These are phyloP conservation scores for Candida railenensis DNA, from an alignment of 805 yeast species.

Conservation along the genomic window DNA sequence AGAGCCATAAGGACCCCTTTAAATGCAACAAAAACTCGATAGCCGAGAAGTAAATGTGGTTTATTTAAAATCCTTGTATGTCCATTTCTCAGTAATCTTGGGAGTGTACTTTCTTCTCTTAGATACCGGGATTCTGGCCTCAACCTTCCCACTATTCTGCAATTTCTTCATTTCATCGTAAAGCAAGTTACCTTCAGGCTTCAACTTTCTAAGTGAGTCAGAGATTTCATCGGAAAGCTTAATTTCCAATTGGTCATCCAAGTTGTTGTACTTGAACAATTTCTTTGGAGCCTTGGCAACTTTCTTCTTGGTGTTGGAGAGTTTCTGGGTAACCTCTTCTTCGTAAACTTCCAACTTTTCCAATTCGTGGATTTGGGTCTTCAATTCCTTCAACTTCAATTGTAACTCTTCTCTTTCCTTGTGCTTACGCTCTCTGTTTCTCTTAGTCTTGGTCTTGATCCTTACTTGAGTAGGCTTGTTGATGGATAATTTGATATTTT, in stretches of 20 bases:
- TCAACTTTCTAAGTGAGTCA: conserved; percentile 78
- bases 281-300: conserved; percentile 29
- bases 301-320: conserved; percentile 22
- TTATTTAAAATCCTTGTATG: conserved; percentile 83
- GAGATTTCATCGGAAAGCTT: conserved; percentile 87
- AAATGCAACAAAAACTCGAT: too few species aligned
- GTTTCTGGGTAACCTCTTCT: conserved; percentile 24
- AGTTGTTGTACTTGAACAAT: conserved; percentile 42
- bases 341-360: conserved; percentile 34
- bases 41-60: background rate
- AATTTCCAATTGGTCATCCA: conserved; percentile 58
- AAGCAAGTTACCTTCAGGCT: conserved; percentile 86
- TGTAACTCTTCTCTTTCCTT: conserved; percentile 59
- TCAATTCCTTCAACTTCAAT: conserved; percentile 55
- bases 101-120: conserved; percentile 66
- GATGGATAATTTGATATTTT: conserved; percentile 52
- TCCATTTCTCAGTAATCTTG: conserved; percentile 88
- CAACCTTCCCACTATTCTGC: conserved; percentile 85
- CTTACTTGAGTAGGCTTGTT: conserved; percentile 68
- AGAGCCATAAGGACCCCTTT: too few species aligned
- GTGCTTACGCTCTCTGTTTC: conserved; percentile 68
- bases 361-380: conserved; percentile 59
- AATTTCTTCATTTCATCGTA: conserved; percentile 78
- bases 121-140: conserved; percentile 71
- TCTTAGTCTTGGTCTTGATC: conserved; percentile 73